Base-by-base conservation (phyloP, 306 rosid genomes). In the Medicago lupulina region DNA sequence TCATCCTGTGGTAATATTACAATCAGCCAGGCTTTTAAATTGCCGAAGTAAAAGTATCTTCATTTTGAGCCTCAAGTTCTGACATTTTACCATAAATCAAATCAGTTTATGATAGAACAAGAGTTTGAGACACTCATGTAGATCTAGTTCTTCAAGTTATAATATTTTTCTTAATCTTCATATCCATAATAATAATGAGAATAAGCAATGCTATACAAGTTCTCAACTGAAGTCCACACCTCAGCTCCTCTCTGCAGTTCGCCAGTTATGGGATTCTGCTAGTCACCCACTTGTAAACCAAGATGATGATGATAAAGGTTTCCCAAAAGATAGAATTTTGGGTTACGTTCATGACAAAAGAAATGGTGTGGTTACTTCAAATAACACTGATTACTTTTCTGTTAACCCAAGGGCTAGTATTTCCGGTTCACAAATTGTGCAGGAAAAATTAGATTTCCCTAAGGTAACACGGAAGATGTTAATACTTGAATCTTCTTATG, bases 261-360 rank as follows among this genome's bases (percentile, higher is more conserved):
- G 96, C 57, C 93, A 83, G 76, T 67, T 90, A 83, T 88, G 94
- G 89, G 85, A 85, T 88, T 84, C 82, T 71, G 96, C 95, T 18
- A 85, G 87, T 85, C 80, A 81, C 25, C 91, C 97, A 1, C 82
- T 91, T 64, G 76, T 70, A 49, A 75, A 80, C 51, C 80, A 34
- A 73, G 85, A 81, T 68, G 83, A 68, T 54, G 85, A 81, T 63
- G 83, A 63, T 53, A 64, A 70, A 57, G 83, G 80, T 38, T 76
- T 46, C 58, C 58, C n/a, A n/a, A 74, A 71, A 44, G 85, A 83
- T 51, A 84, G 79, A 53, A 28, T 77, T 78, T 74, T 85, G 58
- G 81, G 55, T 69, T 61, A 43, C 76, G 23, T 80, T 71, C 85
- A 38, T 31, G 79, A 67, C 71, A 77, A 86, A 74, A 88, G 80